Percentiles rank a stretch among this genome's conserved stretches.
Evolutionary conservation across 164 flowering plant genomes (phyloP).

Genomic region (Protea cynaroides): DNA sequence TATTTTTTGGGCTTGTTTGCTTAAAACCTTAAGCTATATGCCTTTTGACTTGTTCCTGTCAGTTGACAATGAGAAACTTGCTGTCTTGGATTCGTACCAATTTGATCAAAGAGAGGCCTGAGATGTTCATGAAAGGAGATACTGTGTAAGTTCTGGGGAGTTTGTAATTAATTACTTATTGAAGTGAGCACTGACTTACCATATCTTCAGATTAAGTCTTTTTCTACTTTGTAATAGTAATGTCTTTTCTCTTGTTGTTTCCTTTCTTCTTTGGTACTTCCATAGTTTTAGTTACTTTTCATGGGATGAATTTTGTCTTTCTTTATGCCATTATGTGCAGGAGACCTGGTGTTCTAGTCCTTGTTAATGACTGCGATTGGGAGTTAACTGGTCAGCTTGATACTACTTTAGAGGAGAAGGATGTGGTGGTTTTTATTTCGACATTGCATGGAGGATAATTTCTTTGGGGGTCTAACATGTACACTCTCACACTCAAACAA

Average conservation of each 20-base stretch:
- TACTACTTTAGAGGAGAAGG: conserved; percentile 76
- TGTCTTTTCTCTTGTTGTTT: background rate
- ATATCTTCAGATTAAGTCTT: background rate
- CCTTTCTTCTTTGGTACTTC: no score
- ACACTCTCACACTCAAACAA: no score
- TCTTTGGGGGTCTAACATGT: background rate
- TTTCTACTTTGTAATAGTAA: background rate
- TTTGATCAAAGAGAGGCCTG: conserved; percentile 97
- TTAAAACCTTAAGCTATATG: background rate
- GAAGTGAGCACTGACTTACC: background rate
- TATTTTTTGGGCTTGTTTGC: background rate
- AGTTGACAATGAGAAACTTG: conserved; percentile 77
- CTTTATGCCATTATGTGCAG: conserved; percentile 34
- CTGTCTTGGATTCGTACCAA: conserved; percentile 77
- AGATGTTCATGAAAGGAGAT: conserved; percentile 97
- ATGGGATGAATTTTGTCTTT: background rate
- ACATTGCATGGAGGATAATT: conserved; percentile 89
- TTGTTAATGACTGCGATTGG: conserved; percentile 94
- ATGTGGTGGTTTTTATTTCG: conserved; percentile 78
- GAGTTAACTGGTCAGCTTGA: conserved; percentile 89
- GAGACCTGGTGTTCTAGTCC: conserved; percentile 93
- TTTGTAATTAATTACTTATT: background rate
- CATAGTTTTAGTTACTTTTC: background rate
- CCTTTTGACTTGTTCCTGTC: conserved; percentile 9
- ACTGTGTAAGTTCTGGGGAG: conserved; percentile 56